phyloP scores from a whole-genome alignment of 31 red algal species.

The Odonthalia washingtoniensis region DNA sequence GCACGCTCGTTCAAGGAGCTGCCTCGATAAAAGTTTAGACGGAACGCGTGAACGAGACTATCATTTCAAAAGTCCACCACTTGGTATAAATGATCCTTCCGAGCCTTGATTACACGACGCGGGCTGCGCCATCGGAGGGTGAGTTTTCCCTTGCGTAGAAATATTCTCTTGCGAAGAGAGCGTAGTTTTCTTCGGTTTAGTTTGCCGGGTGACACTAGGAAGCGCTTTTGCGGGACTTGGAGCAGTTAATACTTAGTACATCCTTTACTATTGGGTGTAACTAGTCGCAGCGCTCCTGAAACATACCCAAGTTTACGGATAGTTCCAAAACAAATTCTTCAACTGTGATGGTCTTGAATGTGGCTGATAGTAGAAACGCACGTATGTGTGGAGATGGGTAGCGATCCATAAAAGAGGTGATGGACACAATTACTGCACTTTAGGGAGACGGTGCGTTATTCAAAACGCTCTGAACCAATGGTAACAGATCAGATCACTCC shows the following conservation, averaged over 20 bases:
- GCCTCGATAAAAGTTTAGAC: slow-evolving; percentile 1
- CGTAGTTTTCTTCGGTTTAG: slow-evolving; percentile 31
- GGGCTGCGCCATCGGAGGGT: slow-evolving; percentile 16
- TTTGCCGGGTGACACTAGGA: not conserved
- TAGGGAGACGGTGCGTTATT: slow-evolving; percentile 16
- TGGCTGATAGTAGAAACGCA: not conserved
- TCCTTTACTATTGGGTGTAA: not conserved
- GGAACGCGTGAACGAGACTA: not conserved
- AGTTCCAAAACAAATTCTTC: not conserved
- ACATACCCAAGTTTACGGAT: not conserved
- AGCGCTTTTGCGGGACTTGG: not conserved
- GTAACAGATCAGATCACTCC: not conserved
- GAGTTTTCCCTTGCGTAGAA: not conserved
- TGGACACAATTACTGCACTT: not conserved
- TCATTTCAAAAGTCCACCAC: slow-evolving; percentile 36
- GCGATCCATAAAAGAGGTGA: not conserved
- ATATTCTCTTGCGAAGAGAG: slow-evolving; percentile 9
- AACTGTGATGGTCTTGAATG: not conserved
- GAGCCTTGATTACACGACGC: slow-evolving; percentile 5
- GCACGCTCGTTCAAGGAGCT: not conserved
- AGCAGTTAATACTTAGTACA: not conserved
- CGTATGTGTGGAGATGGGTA: not conserved
- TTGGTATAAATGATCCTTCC: slow-evolving; percentile 21
- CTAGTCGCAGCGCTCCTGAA: not conserved
- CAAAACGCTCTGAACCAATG: not conserved